Percentiles rank a stretch among this genome's conserved stretches.
Evolutionary conservation across 257 asterid genomes (phyloP).

Genomic region (Rhazya stricta): DNA sequence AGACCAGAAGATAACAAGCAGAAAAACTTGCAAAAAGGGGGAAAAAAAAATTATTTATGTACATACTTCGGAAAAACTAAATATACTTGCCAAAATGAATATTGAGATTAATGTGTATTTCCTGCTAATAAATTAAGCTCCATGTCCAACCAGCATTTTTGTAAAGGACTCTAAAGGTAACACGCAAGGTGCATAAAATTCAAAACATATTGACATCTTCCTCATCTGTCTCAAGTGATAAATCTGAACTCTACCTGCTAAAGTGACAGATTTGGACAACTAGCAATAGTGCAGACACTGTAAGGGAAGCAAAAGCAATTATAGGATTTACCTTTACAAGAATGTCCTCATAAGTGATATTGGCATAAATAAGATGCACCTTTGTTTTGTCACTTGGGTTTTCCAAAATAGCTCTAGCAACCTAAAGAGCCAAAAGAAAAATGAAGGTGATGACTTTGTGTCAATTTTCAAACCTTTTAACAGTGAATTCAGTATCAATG

Average conservation of each 20-base stretch:
- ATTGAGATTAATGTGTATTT: not conserved
- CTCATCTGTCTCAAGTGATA: not conserved
- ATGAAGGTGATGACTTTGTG: not conserved
- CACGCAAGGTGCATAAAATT: not conserved
- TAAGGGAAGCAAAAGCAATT: not conserved
- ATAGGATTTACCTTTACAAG: conserved; percentile 60
- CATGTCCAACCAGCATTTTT: not conserved
- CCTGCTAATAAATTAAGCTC: not conserved
- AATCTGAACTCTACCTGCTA: not conserved
- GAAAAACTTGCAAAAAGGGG: not conserved
- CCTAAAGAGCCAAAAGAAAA: conserved; percentile 45
- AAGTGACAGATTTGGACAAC: not conserved
- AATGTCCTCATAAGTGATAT: conserved; percentile 83
- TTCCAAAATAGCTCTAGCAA: conserved; percentile 84
- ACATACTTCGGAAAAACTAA: not conserved
- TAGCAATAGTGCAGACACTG: not conserved
- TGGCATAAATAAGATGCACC: conserved; percentile 85
- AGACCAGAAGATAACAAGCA: not conserved
- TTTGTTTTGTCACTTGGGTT: conserved; percentile 68
- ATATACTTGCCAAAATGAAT: not conserved
- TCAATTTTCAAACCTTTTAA: not conserved
- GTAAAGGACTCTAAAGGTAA: not conserved
- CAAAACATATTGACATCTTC: not conserved
- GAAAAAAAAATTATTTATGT: not conserved
- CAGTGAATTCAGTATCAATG: not conserved